Percentiles rank a stretch among this genome's conserved stretches.
These are phyloP conservation scores for Fagopyrum esculentum DNA, from an alignment of 148 eudicot genomes.

Conservation along the genomic window DNA sequence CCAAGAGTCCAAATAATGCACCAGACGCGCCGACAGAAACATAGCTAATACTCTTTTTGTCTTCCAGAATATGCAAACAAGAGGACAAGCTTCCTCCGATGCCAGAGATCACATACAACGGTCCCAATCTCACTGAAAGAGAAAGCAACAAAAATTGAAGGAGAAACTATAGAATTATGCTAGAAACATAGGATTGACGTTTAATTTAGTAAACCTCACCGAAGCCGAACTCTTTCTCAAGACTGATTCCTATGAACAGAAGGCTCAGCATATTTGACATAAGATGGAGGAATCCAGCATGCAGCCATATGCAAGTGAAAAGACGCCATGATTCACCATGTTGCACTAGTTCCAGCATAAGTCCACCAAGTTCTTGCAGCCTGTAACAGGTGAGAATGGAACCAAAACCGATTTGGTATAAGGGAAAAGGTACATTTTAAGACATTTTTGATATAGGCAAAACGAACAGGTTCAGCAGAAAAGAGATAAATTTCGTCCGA, in stretches of 20 bases:
- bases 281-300: slow-evolving; percentile 42
- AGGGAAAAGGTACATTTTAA: no score
- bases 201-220: slow-evolving; percentile 23
- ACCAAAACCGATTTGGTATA: no score
- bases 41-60: slow-evolving; percentile 1
- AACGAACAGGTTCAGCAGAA: neutral
- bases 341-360: slow-evolving; percentile 28
- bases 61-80: slow-evolving; percentile 19
- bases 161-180: neutral
- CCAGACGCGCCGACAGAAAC: slow-evolving; percentile 48
- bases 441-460: neutral
- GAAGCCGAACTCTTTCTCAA: slow-evolving; percentile 38
- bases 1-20: slow-evolving; percentile 44
- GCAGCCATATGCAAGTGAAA: slow-evolving; percentile 37
- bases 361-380: slow-evolving; percentile 37
- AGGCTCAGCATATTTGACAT: slow-evolving; percentile 43
- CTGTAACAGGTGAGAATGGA: slow-evolving; percentile 7
- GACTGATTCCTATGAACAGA: slow-evolving; percentile 34
- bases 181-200: neutral
- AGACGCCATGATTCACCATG: slow-evolving; percentile 41
- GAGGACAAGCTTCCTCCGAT: slow-evolving; percentile 45
- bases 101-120: slow-evolving; percentile 34
- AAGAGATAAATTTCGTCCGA: no score
- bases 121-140: slow-evolving; percentile 36
- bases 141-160: neutral